These are phyloP conservation scores for Candida ascalaphidarum DNA, from an alignment of 805 yeast genomes.

Conservation along the genomic window DNA sequence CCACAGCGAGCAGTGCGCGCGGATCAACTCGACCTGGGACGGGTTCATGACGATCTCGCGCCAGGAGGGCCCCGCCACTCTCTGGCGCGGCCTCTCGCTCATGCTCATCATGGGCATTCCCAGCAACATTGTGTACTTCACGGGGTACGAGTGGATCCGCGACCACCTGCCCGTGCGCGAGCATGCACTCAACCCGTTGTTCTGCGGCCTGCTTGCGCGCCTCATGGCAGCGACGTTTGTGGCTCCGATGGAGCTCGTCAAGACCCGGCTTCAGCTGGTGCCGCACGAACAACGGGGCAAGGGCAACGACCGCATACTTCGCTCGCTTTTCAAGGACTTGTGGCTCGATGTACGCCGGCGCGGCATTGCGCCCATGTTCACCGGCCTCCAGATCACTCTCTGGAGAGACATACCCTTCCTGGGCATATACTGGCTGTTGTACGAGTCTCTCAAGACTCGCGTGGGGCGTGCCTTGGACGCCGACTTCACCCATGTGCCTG, in stretches of 20 bases:
- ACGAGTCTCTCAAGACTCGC: slow-evolving; percentile 43
- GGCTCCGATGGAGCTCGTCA: slow-evolving; percentile 80
- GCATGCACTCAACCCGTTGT: slow-evolving; percentile 61
- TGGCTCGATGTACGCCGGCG: slow-evolving; percentile 37
- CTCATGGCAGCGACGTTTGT: slow-evolving; percentile 74
- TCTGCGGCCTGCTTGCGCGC: slow-evolving; percentile 84
- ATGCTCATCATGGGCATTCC: slow-evolving; percentile 88
- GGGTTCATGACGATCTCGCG: slow-evolving; percentile 60
- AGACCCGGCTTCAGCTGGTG: slow-evolving; percentile 86
- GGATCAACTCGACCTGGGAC: slow-evolving; percentile 62
- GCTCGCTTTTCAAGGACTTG: slow-evolving; percentile 47
- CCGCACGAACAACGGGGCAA: slow-evolving; percentile 49
- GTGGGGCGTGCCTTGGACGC: slow-evolving; percentile 13
- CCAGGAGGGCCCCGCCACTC: slow-evolving; percentile 66
- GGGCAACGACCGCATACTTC: slow-evolving; percentile 18
- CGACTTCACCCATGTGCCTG: slow-evolving; percentile 10
- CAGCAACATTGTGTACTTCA: slow-evolving; percentile 85
- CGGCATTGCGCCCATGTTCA: slow-evolving; percentile 65
- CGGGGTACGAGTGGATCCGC: slow-evolving; percentile 83
- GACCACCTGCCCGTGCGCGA: slow-evolving; percentile 46
- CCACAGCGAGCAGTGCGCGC: slow-evolving; percentile 31
- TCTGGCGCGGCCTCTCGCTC: slow-evolving; percentile 85
- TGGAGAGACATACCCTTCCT: slow-evolving; percentile 98
- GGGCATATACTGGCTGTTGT: slow-evolving; percentile 88
- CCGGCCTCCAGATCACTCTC: slow-evolving; percentile 78